Base-by-base conservation (phyloP, 305 asterid genomes). In the Fraxinus paxiana region DNA sequence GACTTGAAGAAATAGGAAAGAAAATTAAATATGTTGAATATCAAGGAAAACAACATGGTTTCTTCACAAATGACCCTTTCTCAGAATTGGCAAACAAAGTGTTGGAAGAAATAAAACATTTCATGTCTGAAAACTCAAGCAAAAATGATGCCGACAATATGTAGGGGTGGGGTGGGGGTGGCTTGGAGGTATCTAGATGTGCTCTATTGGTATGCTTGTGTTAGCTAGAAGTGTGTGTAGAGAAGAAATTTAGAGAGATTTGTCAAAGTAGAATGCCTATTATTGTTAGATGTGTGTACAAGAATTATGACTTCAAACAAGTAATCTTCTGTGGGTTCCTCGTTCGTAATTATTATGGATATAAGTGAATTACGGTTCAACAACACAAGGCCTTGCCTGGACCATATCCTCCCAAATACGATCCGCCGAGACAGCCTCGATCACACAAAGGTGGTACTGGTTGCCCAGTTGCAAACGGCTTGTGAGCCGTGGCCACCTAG, bases 41-140 rank as follows among this genome's bases (percentile, higher is more conserved):
- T 65, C 33, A 87, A 83, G 95, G 91, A 28, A 37, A 87, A 79
- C 84, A 89, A 46, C 97, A 90, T 79, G 92, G 97, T 0, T 91
- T 90, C 81, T 91, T 90, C 86, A 76, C 84, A 18, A 83, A 87
- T 69, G 81, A 82, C 2, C 87, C 95, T 3, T 88, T 84, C 74
- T 84, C 89, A 5, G 81, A 81, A 46, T 81, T 84, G 48, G 88
- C 89, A 56, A 77, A 86, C 75, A 31, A 79, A 56, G 88, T 88
- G 51, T 51, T 91, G 34, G 76, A 87, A 22, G 48, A 81, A 15
- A 76, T 91, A 0, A 59, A 43, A 12, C 6, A 72, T 13, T 91
- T 91, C 82, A 87, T 91, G 18, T 10, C 70, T 38, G 74, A 77
- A 71, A 77, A 80, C 26, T 87, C 37, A 9, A 12, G 18, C 83